Evolutionary conservation across 1,139 yeast genomes (phyloP).

Genomic region (Saccharomyces hybrid): DNA sequence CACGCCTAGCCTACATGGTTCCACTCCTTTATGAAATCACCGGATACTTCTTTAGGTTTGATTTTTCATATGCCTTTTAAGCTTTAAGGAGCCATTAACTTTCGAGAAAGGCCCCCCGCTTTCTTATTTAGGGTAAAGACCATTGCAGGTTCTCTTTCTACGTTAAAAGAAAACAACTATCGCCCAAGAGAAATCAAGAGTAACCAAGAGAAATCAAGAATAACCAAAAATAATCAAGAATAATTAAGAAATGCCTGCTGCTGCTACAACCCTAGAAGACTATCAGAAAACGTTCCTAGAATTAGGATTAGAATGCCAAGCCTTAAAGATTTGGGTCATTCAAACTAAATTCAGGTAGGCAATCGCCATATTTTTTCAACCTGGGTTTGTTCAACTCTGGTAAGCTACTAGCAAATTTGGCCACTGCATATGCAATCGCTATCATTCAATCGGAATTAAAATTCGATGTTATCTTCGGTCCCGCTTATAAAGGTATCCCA

Average conservation of each 20-base stretch:
- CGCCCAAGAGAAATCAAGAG: not conserved
- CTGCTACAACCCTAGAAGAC: slow-evolving; percentile 29
- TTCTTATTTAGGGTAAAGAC: not conserved
- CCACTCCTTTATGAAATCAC: not conserved
- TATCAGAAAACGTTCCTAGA: slow-evolving; percentile 57
- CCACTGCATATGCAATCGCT: too few species aligned
- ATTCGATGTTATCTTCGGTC: too few species aligned
- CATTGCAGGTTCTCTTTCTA: too few species aligned
- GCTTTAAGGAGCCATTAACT: not conserved
- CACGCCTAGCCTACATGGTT: too few species aligned
- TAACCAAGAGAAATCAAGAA: not conserved
- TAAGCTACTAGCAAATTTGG: too few species aligned
- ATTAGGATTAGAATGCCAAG: slow-evolving; percentile 48
- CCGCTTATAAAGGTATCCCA: too few species aligned
- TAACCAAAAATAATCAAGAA: not conserved
- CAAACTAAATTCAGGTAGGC: too few species aligned
- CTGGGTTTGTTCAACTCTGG: too few species aligned
- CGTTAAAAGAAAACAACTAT: too few species aligned
- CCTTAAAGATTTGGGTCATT: slow-evolving; percentile 50
- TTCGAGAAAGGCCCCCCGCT: not conserved
- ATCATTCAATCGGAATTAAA: too few species aligned
- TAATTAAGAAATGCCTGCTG: not conserved
- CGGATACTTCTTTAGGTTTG: not conserved
- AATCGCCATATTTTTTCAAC: too few species aligned
- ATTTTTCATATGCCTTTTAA: not conserved